Base-by-base conservation (phyloP, 1,284 basidiomycete genomes). In the Filobasidium uniguttulatum region DNA sequence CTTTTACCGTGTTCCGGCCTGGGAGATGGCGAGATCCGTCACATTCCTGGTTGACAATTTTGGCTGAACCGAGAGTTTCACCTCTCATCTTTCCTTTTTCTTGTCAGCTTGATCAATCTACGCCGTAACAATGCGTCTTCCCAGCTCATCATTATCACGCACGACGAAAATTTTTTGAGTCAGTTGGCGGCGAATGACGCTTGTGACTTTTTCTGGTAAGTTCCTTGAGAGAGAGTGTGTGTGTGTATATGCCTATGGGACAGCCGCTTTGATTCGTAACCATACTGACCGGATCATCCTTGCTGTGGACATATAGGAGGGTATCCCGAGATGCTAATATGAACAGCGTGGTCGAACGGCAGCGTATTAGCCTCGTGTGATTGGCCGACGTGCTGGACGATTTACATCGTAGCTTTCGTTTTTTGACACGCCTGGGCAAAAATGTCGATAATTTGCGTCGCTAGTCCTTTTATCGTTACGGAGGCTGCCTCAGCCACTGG, bases 141-240 rank as follows among this genome's bases (percentile, higher is more conserved):
- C 76, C 93, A 99, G 71, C 77, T 98, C 40, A 85, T 99, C 57
- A 85, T 99, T 61, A 98, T 98, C 68, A 91, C 87, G 1, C 90
- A 96, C 66, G 90, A 96, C 71, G 90, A 96, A 68, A 82, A 61
- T 3, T 69, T 69, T 61, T 55, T 69, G 20, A 63, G 68, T 50
- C 60, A 65, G 41, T 76, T 93, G 26, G 86, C 87, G 1, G 83
- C 85, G 53, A 79, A 78, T 55, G 81, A 87, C 57, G 85, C 89
- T 22, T 82, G 94, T 75, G 87, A 93, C 58, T 81, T 87, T 63
- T 94, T 90, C 63, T 91, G 86, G 88, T 85, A 58, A 59, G 79
- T 65, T 20, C 14, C 29, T n/a, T n/a, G n/a, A n/a, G n/a, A n/a
- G n/a, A n/a, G n/a, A n/a, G n/a, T n/a, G n/a, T n/a, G n/a, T n/a